Evolutionary conservation across 169 alveolate genomes (phyloP), one percentile per base, ranked within the genome.

Genomic region (Plasmodium fragile): DNA sequence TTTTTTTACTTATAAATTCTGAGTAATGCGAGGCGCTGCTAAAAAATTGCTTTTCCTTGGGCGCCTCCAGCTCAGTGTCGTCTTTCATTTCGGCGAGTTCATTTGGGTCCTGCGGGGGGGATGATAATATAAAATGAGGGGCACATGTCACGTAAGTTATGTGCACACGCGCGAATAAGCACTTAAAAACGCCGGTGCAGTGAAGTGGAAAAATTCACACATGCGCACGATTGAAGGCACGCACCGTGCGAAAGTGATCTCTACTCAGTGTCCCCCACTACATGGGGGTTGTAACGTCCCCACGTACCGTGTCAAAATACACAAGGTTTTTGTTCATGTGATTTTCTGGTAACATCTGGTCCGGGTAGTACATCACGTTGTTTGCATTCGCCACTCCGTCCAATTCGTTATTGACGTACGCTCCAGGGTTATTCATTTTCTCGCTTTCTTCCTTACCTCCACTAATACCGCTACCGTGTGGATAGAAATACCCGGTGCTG

Each of bases 251-350:
- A 45, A 22, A 45, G 28, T 43, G 30, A 22, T 49, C 13, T 34
- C 34, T 80, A 36, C n/a, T 80, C 10, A 3, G 13, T 7, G 18
- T 16, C 36, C 13, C 59, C n/a, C 72, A 45, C 16, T 1, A 18
- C 13, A 43, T 36, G 52, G 34, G 43, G 16, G 36, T 22, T 6
- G 5, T 30, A 49, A 49, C 13, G 10, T 36, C 34, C 25, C 49
- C 22, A 32, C 65, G 13, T 84, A 84, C 93, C 81, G 93, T 8
- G 45, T 85, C 84, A 75, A 69, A 85, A 53, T 85, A 85, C 4
- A 85, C 80, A 36, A 73, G 70, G 70, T 72, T 85, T 10, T 77
- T 82, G 32, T 73, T 34, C 39, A 41, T 36, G 32, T 52, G 53
- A 85, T 41, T 85, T 77, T 85, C 85, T n/a, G 70, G n/a, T 18